phyloP scores from a whole-genome alignment of 305 asterid genomes.

The Solanum hybrid region DNA sequence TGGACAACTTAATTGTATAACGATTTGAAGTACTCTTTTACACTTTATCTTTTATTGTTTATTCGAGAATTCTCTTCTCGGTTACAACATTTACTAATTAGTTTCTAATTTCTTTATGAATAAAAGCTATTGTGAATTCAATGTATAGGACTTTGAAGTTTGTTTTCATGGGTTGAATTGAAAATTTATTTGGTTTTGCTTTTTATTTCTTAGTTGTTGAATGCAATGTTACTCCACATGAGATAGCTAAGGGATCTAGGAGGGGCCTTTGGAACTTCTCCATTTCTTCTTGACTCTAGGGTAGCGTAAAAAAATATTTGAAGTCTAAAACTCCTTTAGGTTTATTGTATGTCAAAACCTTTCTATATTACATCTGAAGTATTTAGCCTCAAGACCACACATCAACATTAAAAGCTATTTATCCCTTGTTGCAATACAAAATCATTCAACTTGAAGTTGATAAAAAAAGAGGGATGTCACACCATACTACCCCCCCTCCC shows the following conservation, averaged over 20 bases:
- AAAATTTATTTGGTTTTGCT: not conserved
- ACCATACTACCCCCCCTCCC: not conserved
- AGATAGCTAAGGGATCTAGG: not conserved
- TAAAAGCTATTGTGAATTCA: not conserved
- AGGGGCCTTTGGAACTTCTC: not conserved
- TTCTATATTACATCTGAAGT: not conserved
- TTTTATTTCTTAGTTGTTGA: not conserved
- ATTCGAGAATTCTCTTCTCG: not conserved
- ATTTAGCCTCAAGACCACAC: not conserved
- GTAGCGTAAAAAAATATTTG: not conserved
- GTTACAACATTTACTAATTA: not conserved
- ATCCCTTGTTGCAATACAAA: not conserved
- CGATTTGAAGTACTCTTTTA: not conserved
- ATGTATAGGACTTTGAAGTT: not conserved
- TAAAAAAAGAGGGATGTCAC: not conserved
- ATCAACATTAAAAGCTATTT: not conserved
- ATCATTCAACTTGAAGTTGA: not conserved
- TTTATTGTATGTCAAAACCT: not conserved
- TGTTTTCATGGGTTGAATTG: not conserved
- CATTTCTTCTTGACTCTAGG: not conserved
- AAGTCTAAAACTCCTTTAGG: not conserved
- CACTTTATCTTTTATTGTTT: not conserved
- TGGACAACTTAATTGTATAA: not conserved
- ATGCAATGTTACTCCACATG: not conserved
- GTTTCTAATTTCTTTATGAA: not conserved